phyloP scores from a whole-genome alignment of 192 early-diverging fungal genomes.

The Jimgerdemannia lactiflua region DNA sequence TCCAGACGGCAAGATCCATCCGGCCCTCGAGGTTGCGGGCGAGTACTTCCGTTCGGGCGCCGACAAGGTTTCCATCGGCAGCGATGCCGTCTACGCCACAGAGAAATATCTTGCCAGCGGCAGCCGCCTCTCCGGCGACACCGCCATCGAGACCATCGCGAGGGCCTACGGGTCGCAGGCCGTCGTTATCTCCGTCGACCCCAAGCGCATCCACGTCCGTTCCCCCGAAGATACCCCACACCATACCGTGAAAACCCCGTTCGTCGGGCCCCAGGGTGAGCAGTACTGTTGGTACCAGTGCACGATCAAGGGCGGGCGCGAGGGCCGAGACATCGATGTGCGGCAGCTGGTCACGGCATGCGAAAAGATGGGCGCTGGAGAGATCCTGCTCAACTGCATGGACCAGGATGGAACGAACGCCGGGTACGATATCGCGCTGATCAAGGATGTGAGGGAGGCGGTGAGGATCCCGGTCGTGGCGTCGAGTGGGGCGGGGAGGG shows the following conservation, averaged over 20 bases:
- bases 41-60: slow-evolving; percentile 99
- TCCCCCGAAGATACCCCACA: slow-evolving; percentile 73
- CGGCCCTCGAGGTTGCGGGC: slow-evolving; percentile 97
- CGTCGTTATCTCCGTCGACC: slow-evolving; percentile 98
- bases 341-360: slow-evolving; percentile 85
- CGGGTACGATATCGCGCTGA: slow-evolving; percentile 90
- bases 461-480: slow-evolving; percentile 98
- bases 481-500: slow-evolving; percentile 86
- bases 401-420: slow-evolving; percentile 98
- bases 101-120: slow-evolving; percentile 72
- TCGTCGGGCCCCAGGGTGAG: slow-evolving; percentile 90
- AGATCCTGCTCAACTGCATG: slow-evolving; percentile 99
- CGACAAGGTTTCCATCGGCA: slow-evolving; percentile 99
- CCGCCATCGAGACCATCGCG: slow-evolving; percentile 95
- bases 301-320: slow-evolving; percentile 97
- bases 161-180: slow-evolving; percentile 95
- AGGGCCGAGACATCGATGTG: slow-evolving; percentile 94
- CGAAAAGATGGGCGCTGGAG: slow-evolving; percentile 91
- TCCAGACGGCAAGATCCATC: slow-evolving; percentile 73
- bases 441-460: slow-evolving; percentile 72
- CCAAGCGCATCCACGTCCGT: slow-evolving; percentile 88
- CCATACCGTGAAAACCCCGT: slow-evolving; percentile 65
- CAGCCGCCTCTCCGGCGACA: slow-evolving; percentile 59
- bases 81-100: slow-evolving; percentile 98
- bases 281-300: slow-evolving; percentile 99